Evolutionary conservation across 345 rosid species (phyloP), one percentile per base, ranked within the genome.

Genomic region (Eucalyptus cloeziana): DNA sequence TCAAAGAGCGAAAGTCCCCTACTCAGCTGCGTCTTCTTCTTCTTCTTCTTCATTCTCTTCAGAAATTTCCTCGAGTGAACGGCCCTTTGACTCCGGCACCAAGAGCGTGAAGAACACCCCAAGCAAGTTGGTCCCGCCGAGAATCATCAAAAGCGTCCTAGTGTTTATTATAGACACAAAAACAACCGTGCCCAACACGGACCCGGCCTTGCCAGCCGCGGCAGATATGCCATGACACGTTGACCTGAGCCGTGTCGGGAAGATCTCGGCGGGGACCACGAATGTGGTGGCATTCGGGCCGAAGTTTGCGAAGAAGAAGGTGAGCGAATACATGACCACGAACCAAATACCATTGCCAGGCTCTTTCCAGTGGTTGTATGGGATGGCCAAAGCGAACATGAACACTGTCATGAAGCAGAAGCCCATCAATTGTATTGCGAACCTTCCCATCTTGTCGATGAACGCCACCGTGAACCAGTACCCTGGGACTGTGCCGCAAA

Each of bases 401-500:
- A 89, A 89, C 31, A 86, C 85, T 9, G 90, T 0, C 90, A 89
- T 89, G 90, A 89, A 89, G 90, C 64, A 2, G 87, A 89, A 89
- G 44, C 90, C 90, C 88, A 86, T 89, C 47, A 89, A 80, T 3
- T 89, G 90, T 56, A 89, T 89, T 16, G 62, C 15, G 56, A 89
- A 89, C 62, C 90, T 67, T 11, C 90, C 90, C 15, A 89, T 1
- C 60, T 31, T 87, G 90, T 89, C 90, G 80, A 89, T 89, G 25
- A 89, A 43, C 19, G 45, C 90, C 85, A 89, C 90, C 24, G 88
- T 89, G 90, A 86, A 89, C 88, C 88, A 89, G 87, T 89, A 89
- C 8, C 90, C 90, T 22, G 90, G 90, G 10, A 89, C 90, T 3
- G 88, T 89, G 90, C 88, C 81, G 49, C 90, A 89, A 14, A 89